Evolutionary conservation across 2,329 filamentous ascomycete species (phyloP), one percentile per base, ranked within the genome.

Genomic region (Cercospora nicotianae): DNA sequence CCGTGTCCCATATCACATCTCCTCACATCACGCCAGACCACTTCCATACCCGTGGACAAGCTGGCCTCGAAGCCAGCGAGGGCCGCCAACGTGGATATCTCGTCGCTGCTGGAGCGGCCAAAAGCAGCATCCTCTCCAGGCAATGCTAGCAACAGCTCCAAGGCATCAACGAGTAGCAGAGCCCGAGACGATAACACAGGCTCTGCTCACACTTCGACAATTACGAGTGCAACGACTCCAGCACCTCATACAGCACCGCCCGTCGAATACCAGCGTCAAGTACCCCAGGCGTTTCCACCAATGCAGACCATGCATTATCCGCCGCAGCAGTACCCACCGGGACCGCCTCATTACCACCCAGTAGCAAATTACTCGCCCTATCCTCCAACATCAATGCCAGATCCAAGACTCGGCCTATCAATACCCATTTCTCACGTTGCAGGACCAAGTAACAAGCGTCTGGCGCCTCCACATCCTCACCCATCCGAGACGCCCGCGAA

Each of bases 1-100:
- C 45, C 18, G 18, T 28, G 10, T 16, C 9, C 23, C 26, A 13
- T 12, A 10, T 31, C 26, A 20, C 26, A 13, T 30, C 23, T n/a
- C 31, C 48, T 23, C 30, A 39, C 33, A 30, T 30, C 39, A 31
- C 62, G 12, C 53, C 30, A 30, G 12, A n/a, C 9, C 20, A 30
- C 12, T 10, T 28, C n/a, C 53, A 18, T 30, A n/a, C 13, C 26
- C 53, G 53, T 58, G 75, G 65, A 80, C 81, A 79, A 79, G 80
- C 81, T 83, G 79, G 81, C 77, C 68, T 72, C 62, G 69, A 75
- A 69, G 79, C 81, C 79, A 78, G 80, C 80, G 72, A 73, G 66
- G 73, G 85, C 85, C 87, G 87, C 84, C 88, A 94, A 86, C 87
- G 90, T 97, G 93, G 93, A 97, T 94, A 96, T 97, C 91, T 89